Evolutionary conservation across 2,329 filamentous ascomycete species (phyloP).

Genomic region (Coniella vitis): DNA sequence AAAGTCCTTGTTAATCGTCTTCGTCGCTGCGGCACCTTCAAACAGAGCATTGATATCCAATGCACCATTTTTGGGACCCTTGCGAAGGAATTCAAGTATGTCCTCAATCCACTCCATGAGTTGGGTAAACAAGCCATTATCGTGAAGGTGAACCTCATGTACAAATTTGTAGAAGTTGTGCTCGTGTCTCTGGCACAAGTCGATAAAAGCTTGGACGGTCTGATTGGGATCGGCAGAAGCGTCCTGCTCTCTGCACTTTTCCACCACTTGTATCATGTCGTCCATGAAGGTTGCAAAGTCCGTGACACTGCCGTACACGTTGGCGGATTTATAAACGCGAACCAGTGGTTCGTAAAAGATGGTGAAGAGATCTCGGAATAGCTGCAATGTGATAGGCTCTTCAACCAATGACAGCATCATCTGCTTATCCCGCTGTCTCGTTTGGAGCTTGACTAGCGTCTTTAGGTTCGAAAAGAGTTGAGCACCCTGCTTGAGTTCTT

Average conservation of each 20-base stretch:
- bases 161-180: slow-evolving; percentile 99
- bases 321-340: slow-evolving; percentile 95
- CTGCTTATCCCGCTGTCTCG: slow-evolving; percentile 84
- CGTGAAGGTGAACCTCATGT: slow-evolving; percentile 93
- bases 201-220: slow-evolving; percentile 96
- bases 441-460: slow-evolving; percentile 86
- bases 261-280: slow-evolving; percentile 75
- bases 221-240: slow-evolving; percentile 94
- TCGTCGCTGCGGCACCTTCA: slow-evolving; percentile 64
- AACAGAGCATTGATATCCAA: slow-evolving; percentile 94
- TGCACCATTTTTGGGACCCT: slow-evolving; percentile 77
- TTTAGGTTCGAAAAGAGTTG: slow-evolving; percentile 93
- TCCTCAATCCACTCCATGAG: slow-evolving; percentile 97
- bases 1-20: slow-evolving; percentile 61
- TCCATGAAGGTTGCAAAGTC: slow-evolving; percentile 92
- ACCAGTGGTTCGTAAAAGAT: slow-evolving; percentile 99
- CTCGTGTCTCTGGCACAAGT: slow-evolving; percentile 89
- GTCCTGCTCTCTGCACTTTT: slow-evolving; percentile 64
- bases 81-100: slow-evolving; percentile 85
- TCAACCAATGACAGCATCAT: slow-evolving; percentile 97
- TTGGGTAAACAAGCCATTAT: slow-evolving; percentile 92
- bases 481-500: slow-evolving; percentile 81
- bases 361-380: slow-evolving; percentile 93
- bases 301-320: slow-evolving; percentile 94
- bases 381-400: slow-evolving; percentile 91